phyloP scores from a whole-genome alignment of 768 basidiomycete genomes.

The Phlegmacium glaucopus region DNA sequence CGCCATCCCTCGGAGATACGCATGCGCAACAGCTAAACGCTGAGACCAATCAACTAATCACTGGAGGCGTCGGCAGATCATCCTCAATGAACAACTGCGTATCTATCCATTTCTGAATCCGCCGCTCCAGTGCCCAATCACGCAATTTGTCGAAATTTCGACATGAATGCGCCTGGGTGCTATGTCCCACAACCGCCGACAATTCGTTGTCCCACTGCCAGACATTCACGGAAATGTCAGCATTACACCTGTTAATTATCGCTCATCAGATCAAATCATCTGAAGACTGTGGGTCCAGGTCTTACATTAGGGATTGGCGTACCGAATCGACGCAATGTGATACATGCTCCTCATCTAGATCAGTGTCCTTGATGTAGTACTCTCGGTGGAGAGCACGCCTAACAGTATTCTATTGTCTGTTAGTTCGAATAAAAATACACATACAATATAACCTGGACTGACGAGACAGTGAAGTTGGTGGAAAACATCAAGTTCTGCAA shows the following conservation, averaged over 20 bases:
- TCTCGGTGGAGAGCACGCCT: constrained; percentile 14
- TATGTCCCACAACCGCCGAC: constrained; percentile 8
- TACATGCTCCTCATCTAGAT: constrained; percentile 14
- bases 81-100: constrained; percentile 3
- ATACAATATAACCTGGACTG: background rate
- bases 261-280: too few relatives aligned
- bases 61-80: constrained; percentile 4
- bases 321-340: constrained; percentile 18
- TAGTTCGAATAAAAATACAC: too few relatives aligned
- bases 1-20: too few relatives aligned
- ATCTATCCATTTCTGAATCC: constrained; percentile 9
- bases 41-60: background rate
- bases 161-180: constrained; percentile 15
- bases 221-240: constrained; percentile 13
- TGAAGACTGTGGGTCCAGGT: too few relatives aligned
- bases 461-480: constrained; percentile 24
- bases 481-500: constrained; percentile 21
- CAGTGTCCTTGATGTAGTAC: constrained; percentile 12
- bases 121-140: constrained; percentile 11
- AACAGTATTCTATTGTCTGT: constrained; percentile 12
- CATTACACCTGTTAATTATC: constrained; percentile 9
- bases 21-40: too few relatives aligned
- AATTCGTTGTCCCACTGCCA: constrained; percentile 16
- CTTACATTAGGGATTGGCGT: constrained; percentile 19
- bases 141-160: constrained; percentile 14